Evolutionary conservation across 345 rosid species (phyloP), one percentile per base, ranked within the genome.

Genomic region (Lepidium aucheri): DNA sequence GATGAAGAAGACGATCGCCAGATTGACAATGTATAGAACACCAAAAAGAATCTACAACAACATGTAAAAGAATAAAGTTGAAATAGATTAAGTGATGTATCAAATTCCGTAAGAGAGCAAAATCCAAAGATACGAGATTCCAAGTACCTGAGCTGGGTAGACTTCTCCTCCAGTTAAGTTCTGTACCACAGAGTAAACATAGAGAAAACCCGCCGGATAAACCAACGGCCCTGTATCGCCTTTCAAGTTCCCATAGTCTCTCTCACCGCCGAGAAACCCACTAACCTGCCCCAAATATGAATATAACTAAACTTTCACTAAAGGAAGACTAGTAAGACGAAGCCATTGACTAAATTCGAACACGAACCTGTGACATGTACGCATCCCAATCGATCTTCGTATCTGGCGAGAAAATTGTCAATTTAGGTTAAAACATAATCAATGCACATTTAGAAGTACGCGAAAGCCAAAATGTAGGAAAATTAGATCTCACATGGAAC

Each of bases 371-470:
- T 57, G 96, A 85, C 95, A 93, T 90, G 77, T 93, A 90, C 41
- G 97, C 98, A 74, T 93, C 98, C 98, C 97, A 90, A 63, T 93
- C 98, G 74, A 93, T 93, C 87, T 90, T 93, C 53, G 96, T 93
- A 79, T 93, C 98, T 90, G 87, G 41, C 55, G 43, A 60, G 5
- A 47, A 53, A 26, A 39, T 72, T 59, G 10, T 1, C 13, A 24
- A 52, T 2, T 9, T 7, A 7, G 15, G 3, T 56, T 16, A 34
- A 9, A 41, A 16, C 8, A 71, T 13, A 7, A 9, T 36, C 20
- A 44, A 20, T 64, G 36, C 39, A 14, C 53, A 44, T 47, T 66
- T 10, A 15, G 11, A 13, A 8, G 44, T 26, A 41, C 30, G 55
- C 13, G 3, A 14, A 43, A 22, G 38, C 59, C 32, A 28, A 15